Conservation (phyloP, 208 protist species). For the Trypanosoma brucei region DNA sequence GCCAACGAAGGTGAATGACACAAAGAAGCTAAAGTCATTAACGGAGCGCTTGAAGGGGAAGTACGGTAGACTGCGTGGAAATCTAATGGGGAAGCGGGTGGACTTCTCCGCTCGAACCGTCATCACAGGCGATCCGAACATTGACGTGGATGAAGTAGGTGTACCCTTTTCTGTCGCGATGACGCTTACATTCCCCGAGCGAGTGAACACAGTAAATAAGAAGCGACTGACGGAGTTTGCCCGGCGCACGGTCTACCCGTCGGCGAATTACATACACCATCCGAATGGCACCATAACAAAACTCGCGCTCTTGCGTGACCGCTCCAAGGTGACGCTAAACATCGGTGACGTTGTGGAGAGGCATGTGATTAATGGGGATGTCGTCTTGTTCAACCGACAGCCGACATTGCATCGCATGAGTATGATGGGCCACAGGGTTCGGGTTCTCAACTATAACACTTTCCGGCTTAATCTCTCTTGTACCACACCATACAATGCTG, state of each 20-base stretch:
- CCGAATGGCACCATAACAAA: conserved; percentile 89
- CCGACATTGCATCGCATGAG: conserved; percentile 99
- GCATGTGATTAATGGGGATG: conserved; percentile 98
- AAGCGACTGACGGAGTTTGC: conserved; percentile 95
- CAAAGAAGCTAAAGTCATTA: conserved; percentile 97
- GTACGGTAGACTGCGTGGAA: conserved; percentile 97
- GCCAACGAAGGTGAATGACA: conserved; percentile 80
- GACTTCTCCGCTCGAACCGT: conserved; percentile 99
- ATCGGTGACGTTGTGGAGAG: conserved; percentile 96
- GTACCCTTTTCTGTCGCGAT: conserved; percentile 98
- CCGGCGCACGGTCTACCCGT: conserved; percentile 91
- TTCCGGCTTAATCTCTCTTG: conserved; percentile 99
- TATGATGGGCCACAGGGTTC: conserved; percentile 99
- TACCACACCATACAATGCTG: conserved; percentile 99
- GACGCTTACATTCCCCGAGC: conserved; percentile 99
- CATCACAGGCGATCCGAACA: conserved; percentile 98
- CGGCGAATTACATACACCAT: conserved; percentile 94
- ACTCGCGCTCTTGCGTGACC: conserved; percentile 78
- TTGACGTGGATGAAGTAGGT: conserved; percentile 97
- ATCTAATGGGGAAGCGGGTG: conserved; percentile 99
- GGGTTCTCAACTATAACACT: conserved; percentile 98
- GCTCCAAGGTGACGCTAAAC: conserved; percentile 84
- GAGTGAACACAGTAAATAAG: conserved; percentile 98
- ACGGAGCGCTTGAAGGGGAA: conserved; percentile 99
- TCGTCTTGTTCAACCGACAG: conserved; percentile 99